phyloP scores from a whole-genome alignment of 2,329 filamentous ascomycete species.

The Ascomycota sp. region DNA sequence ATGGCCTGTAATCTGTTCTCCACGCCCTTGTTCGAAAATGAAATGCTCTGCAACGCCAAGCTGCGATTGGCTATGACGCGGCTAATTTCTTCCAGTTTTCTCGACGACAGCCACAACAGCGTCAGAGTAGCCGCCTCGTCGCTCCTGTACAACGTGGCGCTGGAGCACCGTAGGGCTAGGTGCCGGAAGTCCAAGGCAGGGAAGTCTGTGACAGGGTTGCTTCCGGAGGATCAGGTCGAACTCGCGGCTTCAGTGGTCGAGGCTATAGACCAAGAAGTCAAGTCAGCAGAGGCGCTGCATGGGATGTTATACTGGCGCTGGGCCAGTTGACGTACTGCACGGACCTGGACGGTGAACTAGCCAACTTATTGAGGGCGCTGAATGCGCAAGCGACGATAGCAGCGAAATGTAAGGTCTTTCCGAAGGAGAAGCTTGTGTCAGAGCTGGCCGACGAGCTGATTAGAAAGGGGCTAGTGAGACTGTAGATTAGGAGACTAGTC shows the following conservation, averaged over 20 bases:
- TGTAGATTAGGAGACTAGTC: conserved; percentile 3
- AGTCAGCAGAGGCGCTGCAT: conserved; percentile 51
- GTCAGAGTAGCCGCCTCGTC: conserved; percentile 66
- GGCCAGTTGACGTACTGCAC: conserved; percentile 58
- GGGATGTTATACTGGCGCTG: conserved; percentile 57
- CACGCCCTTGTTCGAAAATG: conserved; percentile 46
- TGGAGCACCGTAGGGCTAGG: conserved; percentile 46
- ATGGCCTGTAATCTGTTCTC: conserved; percentile 72
- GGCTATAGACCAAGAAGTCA: conserved; percentile 37
- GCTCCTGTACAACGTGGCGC: conserved; percentile 63
- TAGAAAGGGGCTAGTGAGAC: conserved; percentile 24
- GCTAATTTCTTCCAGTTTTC: conserved; percentile 56
- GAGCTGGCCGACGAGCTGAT: conserved; percentile 33
- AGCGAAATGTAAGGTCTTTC: conserved; percentile 34
- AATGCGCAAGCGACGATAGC: conserved; percentile 48
- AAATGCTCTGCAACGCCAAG: conserved; percentile 30
- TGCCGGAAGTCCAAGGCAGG: conserved; percentile 28
- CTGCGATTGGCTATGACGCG: conserved; percentile 41
- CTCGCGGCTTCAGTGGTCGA: conserved; percentile 65
- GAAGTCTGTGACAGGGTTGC: conserved; percentile 23
- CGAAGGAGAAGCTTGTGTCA: conserved; percentile 32
- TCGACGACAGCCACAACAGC: conserved; percentile 55
- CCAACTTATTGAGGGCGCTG: conserved; percentile 59
- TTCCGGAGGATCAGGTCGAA: conserved; percentile 57
- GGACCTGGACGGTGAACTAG: conserved; percentile 50